These are phyloP conservation scores for Lagerstroemia speciosa DNA, from an alignment of 345 rosid genomes.

Conservation along the genomic window DNA sequence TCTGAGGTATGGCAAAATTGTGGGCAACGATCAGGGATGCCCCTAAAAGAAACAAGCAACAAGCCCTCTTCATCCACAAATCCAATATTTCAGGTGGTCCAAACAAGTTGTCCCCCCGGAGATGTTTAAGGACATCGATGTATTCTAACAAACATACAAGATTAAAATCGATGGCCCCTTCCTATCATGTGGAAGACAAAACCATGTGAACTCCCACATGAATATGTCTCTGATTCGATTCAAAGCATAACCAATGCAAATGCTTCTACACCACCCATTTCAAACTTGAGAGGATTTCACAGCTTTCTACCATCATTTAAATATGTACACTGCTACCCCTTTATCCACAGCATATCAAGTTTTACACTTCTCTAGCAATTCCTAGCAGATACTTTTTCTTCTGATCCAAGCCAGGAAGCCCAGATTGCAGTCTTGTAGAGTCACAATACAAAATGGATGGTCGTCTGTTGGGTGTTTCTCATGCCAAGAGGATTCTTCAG, in stretches of 20 bases:
- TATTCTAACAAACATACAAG: not conserved
- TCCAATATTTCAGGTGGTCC: not conserved
- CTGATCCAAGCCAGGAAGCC: no score
- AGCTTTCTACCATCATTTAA: not conserved
- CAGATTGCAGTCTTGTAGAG: no score
- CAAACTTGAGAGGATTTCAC: not conserved
- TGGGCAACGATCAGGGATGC: not conserved
- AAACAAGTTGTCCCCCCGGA: not conserved
- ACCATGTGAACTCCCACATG: constrained; percentile 7
- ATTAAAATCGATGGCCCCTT: not conserved
- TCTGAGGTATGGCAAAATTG: not conserved
- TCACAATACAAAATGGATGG: no score
- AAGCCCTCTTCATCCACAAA: not conserved
- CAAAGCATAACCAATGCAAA: not conserved
- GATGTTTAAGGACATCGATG: not conserved
- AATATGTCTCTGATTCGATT: constrained; percentile 1
- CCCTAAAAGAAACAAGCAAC: not conserved
- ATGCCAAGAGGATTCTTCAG: constrained; percentile 13
- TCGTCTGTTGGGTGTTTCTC: constrained; percentile 3
- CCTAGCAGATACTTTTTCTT: no score
- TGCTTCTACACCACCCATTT: not conserved
- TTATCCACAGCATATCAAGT: constrained; percentile 1
- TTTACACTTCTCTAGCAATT: not conserved
- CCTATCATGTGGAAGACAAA: not conserved
- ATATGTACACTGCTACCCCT: not conserved